Evolutionary conservation across 2,329 filamentous ascomycete genomes (phyloP).

Genomic region (Epichloe elymi): DNA sequence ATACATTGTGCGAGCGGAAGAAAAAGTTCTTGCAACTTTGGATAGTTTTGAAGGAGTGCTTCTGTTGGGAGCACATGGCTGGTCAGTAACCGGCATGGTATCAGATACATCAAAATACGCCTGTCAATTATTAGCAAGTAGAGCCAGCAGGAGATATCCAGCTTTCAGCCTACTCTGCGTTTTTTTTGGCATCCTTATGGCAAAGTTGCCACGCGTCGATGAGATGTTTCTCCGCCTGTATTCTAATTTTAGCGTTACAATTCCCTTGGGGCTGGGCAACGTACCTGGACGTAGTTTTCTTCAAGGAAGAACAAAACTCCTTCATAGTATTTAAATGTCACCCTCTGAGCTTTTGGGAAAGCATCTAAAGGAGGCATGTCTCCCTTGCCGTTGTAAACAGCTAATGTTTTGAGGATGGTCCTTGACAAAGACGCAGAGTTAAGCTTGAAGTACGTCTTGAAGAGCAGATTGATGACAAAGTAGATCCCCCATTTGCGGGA

Average conservation of each 20-base stretch:
- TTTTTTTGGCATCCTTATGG: conserved; percentile 53
- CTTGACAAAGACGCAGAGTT: conserved; percentile 83
- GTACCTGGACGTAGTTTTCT: conserved; percentile 73
- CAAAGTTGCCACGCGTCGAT: conserved; percentile 74
- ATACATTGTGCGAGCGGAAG: conserved; percentile 67
- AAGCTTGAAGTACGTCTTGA: conserved; percentile 97
- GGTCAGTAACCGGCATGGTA: conserved; percentile 84
- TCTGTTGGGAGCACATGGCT: conserved; percentile 70
- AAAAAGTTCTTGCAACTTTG: conserved; percentile 65
- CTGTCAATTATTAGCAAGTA: conserved; percentile 30
- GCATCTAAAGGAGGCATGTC: conserved; percentile 70
- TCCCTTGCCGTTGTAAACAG: conserved; percentile 52
- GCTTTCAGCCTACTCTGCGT: conserved; percentile 57
- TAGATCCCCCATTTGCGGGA: conserved; percentile 98
- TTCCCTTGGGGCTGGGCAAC: conserved; percentile 6
- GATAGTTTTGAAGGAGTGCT: conserved; percentile 59
- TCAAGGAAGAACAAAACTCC: conserved; percentile 90
- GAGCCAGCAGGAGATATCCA: neutral
- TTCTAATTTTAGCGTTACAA: neutral
- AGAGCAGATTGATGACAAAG: conserved; percentile 83
- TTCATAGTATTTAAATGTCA: conserved; percentile 93
- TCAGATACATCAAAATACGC: conserved; percentile 85
- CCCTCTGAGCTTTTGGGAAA: conserved; percentile 81
- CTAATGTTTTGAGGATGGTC: conserved; percentile 74
- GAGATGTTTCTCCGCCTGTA: conserved; percentile 64